Conservation (phyloP, 495 filamentous ascomycete genomes). For the Jackrogersella multiformis region DNA sequence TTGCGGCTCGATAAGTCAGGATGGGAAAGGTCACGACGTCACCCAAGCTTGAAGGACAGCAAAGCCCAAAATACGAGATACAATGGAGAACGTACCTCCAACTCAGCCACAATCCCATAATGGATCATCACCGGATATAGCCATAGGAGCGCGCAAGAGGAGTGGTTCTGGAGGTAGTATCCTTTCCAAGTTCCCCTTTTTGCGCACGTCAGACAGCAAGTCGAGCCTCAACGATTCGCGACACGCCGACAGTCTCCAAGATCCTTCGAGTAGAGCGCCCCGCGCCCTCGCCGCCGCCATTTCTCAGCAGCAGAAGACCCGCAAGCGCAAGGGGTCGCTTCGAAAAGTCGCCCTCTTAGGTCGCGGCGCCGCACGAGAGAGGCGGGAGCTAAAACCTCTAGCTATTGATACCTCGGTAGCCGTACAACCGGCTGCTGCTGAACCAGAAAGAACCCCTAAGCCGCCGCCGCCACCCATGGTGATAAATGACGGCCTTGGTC, state of each 20-base stretch:
- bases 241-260: constrained; percentile 47
- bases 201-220: constrained; percentile 61
- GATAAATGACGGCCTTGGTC: constrained; percentile 45
- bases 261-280: constrained; percentile 47
- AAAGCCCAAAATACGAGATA: constrained; percentile 31
- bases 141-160: constrained; percentile 63
- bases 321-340: constrained; percentile 79
- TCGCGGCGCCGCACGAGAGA: constrained; percentile 69
- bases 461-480: constrained; percentile 7
- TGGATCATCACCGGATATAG: constrained; percentile 34
- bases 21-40: constrained; percentile 36
- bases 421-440: constrained; percentile 30
- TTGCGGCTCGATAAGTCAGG: constrained; percentile 26
- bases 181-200: constrained; percentile 68
- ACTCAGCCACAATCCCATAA: constrained; percentile 30
- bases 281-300: constrained; percentile 57
- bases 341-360: constrained; percentile 82
- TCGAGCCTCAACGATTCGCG: constrained; percentile 53
- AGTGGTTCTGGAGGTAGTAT: constrained; percentile 69
- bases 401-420: constrained; percentile 54
- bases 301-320: constrained; percentile 73
- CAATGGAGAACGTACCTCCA: constrained; percentile 40
- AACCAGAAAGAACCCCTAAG: constrained; percentile 17
- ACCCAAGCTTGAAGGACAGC: constrained; percentile 25
- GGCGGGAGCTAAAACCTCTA: constrained; percentile 56